Base-by-base conservation (phyloP, 495 filamentous ascomycete species). In the Tuber calosporum region DNA sequence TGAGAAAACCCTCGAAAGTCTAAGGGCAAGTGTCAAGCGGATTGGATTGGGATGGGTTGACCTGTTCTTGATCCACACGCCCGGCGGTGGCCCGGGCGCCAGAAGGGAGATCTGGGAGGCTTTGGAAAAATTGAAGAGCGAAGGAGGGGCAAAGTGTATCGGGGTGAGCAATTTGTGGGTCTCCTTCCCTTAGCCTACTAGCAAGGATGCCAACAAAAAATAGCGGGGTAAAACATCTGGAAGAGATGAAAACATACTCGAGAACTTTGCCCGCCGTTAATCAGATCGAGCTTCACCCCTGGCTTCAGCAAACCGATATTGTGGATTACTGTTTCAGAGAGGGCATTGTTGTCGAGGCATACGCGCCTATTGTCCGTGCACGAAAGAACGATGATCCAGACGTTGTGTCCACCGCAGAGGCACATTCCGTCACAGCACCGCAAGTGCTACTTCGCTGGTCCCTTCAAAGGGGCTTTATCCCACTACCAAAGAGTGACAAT, bases 221-320 rank as follows among this genome's bases (percentile, higher is more conserved):
- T 82, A 92, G 86, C 73, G 90, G 89, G 1, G 86, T 91, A 36
- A 85, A 87, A 58, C 90, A 92, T 79, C 78, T 93, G 0, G 85
- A 91, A 71, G 89, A 93, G 82, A 82, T 97, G 67, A 89, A 87
- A 82, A 75, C 79, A 19, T 89, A 86, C 82, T 88, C 89, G 30
- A 85, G 85, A 74, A 84, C 88, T 4, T 89, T 85, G 84, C 90
- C 90, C 72, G 89, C 89, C 30, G 88, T 91, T 6, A 91, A 92
- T 80, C 90, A 92, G 77, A 92, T 92, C 80, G 94, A 97, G 83
- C 84, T 97, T 26, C 94, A 98, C 80, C 93, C 94, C 0, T 97
- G 92, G 92, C 88, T 90, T n/a, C 85, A 88, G 4, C 85, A 94
- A 17, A 84, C 85, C 9, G 91, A 95, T 77, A 90, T 98, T 40